Conservation (phyloP, 768 basidiomycete species). For the Tubosaeta sp. region DNA sequence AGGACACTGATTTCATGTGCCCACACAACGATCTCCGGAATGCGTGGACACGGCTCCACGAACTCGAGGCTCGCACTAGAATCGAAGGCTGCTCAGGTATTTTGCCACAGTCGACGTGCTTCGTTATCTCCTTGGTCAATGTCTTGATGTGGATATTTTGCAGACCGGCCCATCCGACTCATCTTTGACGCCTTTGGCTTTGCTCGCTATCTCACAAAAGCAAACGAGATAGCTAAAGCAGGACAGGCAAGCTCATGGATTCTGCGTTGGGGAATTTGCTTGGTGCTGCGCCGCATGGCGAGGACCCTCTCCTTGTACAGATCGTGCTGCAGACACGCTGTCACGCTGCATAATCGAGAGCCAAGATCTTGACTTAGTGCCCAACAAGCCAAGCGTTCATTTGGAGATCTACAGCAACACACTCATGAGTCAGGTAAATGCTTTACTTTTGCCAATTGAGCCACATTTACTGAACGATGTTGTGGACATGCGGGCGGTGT, state of each 20-base stretch:
- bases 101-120: constrained; percentile 41
- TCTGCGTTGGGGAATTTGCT: constrained; percentile 23
- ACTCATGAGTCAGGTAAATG: constrained; percentile 42
- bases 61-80: constrained; percentile 36
- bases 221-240: constrained; percentile 25
- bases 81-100: constrained; percentile 41
- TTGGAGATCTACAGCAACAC: constrained; percentile 34
- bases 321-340: constrained; percentile 35
- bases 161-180: constrained; percentile 42
- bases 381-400: constrained; percentile 25
- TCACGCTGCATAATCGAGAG: constrained; percentile 32
- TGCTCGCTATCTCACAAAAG: constrained; percentile 16
- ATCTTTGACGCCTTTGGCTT: constrained; percentile 40
- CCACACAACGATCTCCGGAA: constrained; percentile 26
- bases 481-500: constrained; percentile 47
- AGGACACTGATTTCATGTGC: constrained; percentile 23
- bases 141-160: constrained; percentile 46
- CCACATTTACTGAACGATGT: background rate
- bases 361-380: constrained; percentile 34
- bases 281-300: constrained; percentile 21
- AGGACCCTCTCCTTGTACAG: constrained; percentile 38
- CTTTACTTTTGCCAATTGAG: background rate
- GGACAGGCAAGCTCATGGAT: constrained; percentile 32
- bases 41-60: constrained; percentile 21
- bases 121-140: constrained; percentile 37